Base-by-base conservation (phyloP, 2,329 filamentous ascomycete genomes). In the Sporothrix luriei region DNA sequence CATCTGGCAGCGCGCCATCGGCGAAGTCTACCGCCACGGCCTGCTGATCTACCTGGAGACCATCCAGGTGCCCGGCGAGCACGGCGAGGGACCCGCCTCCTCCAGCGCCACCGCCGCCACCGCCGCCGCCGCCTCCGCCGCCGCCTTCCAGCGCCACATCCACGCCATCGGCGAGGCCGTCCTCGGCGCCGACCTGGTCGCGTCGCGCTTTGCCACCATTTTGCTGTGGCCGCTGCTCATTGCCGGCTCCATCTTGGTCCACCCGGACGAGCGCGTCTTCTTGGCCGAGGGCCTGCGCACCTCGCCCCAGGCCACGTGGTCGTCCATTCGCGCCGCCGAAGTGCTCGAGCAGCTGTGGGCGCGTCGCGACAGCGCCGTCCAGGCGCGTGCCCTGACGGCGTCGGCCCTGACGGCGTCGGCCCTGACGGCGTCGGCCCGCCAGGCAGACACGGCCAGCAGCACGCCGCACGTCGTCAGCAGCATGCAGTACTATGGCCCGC, bases 171-270 rank as follows among this genome's bases (percentile, higher is more conserved):
- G 68, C 69, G 57, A 69, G 43, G 70, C 71, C n/a, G 66, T 73
- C 5, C 52, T 73, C 19, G 67, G 55, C 55, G 55, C 65, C 19
- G 61, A 71, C 52, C 66, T 74, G 0, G 70, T 69, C 6, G 65
- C 64, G 4, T 74, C 73, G 38, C 71, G 69, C 38, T 74, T 74
- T 66, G 59, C 67, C 43, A 59, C 68, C 24, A 61, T 74, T 40
- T 51, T 73, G 65, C 68, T 73, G 21, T 74, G 73, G 73, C 73
- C 73, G 49, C 51, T 74, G 54, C 26, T 72, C 6, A 66, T 74
- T n/a, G 55, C 70, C 24, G 73, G 73, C n/a, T 71, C 72, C 2
- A 66, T 71, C 11, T 24, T 74, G 13, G 62, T 26, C 6, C 46
- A 61, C 61, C 26, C 64, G 1, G 48, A 69, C 54, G 59, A 72